Base-by-base conservation (phyloP, 2,329 filamentous ascomycete species). In the Ceratocystiopsis minuta region DNA sequence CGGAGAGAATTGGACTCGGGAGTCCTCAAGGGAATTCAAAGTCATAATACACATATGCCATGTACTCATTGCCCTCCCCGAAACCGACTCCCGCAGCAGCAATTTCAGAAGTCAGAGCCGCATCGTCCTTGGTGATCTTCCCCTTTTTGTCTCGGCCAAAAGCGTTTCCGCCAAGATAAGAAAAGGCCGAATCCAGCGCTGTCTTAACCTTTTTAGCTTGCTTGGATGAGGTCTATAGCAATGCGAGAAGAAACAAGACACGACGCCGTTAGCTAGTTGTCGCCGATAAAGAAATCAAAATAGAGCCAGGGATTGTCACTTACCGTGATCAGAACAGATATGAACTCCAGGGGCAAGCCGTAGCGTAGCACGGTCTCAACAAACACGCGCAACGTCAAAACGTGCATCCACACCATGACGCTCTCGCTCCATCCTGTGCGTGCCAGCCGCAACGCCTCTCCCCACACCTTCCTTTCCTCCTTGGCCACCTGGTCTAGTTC, bases 341-440 rank as follows among this genome's bases (percentile, higher is more conserved):
- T 78, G 60, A 88, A 98, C 52, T 92, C 82, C 49, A 95, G 63
- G 38, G 90, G 90, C 52, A 98, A 61, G 24, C 90, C 90, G 55
- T 98, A 98, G 50, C 90, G 76, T 55, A 98, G 66, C n/a, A 98
- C 90, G 6, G 87, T 94, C 68, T 98, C 90, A 16, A 98, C 90
- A 60, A 96, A 98, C 16, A 96, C 87, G 42, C 90, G 70, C 53
- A 98, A 63, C 7, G 87, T 82, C 54, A 96, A 67, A 24, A 94
- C 81, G 56, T 98, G 90, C 39, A 93, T 72, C 85, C 87, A 94
- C 42, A 88, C 80, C 84, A 94, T 94, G 50, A 94, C 85, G 48
- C 80, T 80, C 63, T 98, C 90, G 55, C 85, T 88, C 75, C 90
- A 98, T 15, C 85, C 86, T n/a, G 85, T 93, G 48, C 87, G 70